Base-by-base conservation (phyloP, 1,284 basidiomycete species). In the Rhizopogon parksii region DNA sequence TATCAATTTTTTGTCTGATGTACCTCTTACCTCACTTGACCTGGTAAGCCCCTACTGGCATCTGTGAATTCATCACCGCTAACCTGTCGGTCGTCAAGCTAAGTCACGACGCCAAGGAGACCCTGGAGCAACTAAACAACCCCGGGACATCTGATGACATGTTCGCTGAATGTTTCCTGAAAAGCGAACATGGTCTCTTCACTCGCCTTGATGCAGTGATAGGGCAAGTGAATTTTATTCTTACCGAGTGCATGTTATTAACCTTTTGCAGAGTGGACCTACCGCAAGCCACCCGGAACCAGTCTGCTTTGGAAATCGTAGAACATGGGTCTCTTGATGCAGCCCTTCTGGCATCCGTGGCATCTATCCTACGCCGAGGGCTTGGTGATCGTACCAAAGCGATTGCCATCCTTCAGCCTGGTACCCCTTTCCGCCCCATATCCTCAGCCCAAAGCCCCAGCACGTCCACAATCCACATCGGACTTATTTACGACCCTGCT, bases 1-100 rank as follows among this genome's bases (percentile, higher is more conserved):
- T 1, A 72, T 91, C 48, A 99, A 99, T 64, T 62, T 96, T 12
- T 68, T 97, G n/a, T 80, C 83, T 0, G 83, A 78, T 9, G 78
- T 94, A 46, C 87, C 91, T 27, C 60, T 81, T 25, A 74, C 82
- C 6, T 87, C 86, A 3, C 70, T 92, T 3, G 80, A 85, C 45
- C 68, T 88, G 66, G 84, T 90, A 65, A 65, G 74, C 63, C 17
- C 46, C 15, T 48, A 24, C 34, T 34, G 36, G 3, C 30, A 39
- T 6, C 8, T 46, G 43, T 25, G 17, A 15, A 27, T 11, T n/a
- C 30, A 36, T 19, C 57, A 7, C 55, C 38, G 3, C 19, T 47
- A n/a, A 46, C 8, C 34, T 24, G 4, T 36, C 30, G 6, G 35
- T 19, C 14, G 8, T 30, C 27, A 38, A 94, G 91, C 77, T 95